Evolutionary conservation across 768 basidiomycete species (phyloP).

Genomic region (Suillus subluteus): DNA sequence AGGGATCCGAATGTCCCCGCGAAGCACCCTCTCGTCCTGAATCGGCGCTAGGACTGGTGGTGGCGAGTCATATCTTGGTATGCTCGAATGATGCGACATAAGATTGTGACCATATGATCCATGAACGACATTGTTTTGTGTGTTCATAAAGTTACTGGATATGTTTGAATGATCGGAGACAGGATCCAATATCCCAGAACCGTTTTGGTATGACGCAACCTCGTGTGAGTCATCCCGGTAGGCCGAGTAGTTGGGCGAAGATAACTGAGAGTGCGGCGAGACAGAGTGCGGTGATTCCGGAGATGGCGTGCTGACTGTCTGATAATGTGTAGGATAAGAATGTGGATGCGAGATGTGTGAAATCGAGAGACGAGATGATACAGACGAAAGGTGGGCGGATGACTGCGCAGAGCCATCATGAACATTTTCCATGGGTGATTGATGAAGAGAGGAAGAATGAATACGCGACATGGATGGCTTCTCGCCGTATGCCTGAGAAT

Average conservation of each 20-base stretch:
- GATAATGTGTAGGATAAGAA: constrained; percentile 42
- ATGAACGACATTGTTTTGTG: constrained; percentile 33
- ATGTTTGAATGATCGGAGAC: constrained; percentile 29
- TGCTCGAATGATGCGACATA: constrained; percentile 26
- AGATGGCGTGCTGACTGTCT: constrained; percentile 45
- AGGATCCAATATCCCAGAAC: constrained; percentile 33
- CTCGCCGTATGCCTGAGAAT: constrained; percentile 31
- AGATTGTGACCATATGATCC: constrained; percentile 24
- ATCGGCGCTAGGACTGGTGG: constrained; percentile 62
- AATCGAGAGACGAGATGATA: constrained; percentile 59
- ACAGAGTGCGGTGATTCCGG: constrained; percentile 56
- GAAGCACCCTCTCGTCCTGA: constrained; percentile 42
- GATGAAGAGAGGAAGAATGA: constrained; percentile 33
- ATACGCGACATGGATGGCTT: constrained; percentile 34
- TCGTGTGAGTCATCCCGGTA: constrained; percentile 47
- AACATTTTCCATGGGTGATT: constrained; percentile 30
- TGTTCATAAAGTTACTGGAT: constrained; percentile 34
- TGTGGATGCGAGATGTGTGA: constrained; percentile 63
- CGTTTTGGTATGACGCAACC: constrained; percentile 43
- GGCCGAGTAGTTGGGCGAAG: constrained; percentile 44
- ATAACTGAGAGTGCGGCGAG: constrained; percentile 37
- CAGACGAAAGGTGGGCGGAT: constrained; percentile 36
- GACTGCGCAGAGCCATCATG: constrained; percentile 36
- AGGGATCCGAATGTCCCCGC: constrained; percentile 34
- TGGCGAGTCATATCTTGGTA: constrained; percentile 50